phyloP scores from a whole-genome alignment of 768 basidiomycete genomes.

The Boletellus emodensis region DNA sequence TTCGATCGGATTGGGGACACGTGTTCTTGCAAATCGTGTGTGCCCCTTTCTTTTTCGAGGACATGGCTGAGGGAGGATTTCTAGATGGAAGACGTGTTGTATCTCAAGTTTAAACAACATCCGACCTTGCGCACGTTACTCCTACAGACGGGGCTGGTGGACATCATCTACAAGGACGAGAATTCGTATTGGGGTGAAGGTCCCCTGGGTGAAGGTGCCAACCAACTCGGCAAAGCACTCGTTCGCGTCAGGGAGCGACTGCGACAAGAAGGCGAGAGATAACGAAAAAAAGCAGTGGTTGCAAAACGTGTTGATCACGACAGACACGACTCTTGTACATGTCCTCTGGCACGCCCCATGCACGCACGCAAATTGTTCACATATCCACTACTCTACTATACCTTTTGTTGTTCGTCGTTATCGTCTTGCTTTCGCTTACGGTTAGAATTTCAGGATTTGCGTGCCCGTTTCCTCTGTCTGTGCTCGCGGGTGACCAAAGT shows the following conservation, averaged over 20 bases:
- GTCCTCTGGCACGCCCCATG: not conserved
- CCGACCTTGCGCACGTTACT: conserved; percentile 48
- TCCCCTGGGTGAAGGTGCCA: conserved; percentile 44
- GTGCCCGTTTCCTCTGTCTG: conserved; percentile 17
- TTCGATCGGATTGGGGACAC: conserved; percentile 54
- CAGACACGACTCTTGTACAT: not conserved
- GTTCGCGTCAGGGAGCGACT: conserved; percentile 51
- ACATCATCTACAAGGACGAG: conserved; percentile 51
- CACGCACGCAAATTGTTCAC: not conserved
- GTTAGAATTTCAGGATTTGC: conserved; percentile 2
- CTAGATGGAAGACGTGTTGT: conserved; percentile 68
- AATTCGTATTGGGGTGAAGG: conserved; percentile 73
- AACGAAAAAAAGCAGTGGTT: not conserved
- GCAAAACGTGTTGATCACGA: not conserved
- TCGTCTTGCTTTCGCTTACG: not conserved
- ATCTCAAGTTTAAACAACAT: conserved; percentile 71
- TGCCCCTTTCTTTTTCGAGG: not conserved
- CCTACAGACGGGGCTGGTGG: conserved; percentile 37
- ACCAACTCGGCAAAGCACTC: conserved; percentile 62
- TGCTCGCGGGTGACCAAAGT: not conserved
- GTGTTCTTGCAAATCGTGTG: conserved; percentile 50
- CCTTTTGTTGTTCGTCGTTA: conserved; percentile 1
- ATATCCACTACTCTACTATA: not conserved
- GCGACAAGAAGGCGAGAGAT: conserved; percentile 25
- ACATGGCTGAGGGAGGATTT: not conserved